Base-by-base conservation (phyloP, 805 yeast species). In the Schwanniomyces occidentalis region DNA sequence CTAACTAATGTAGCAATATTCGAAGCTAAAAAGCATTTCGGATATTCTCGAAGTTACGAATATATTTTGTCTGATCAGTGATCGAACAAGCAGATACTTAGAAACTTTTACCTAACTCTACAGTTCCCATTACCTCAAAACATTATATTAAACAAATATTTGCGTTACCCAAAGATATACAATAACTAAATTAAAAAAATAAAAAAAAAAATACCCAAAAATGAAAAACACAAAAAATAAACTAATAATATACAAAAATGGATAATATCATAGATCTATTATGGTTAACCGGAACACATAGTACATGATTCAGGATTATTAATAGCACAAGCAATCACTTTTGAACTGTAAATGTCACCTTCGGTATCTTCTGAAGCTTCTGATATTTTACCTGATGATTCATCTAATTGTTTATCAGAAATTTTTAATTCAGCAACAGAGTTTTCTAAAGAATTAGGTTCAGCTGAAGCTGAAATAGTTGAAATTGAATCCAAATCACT, bases 261-360 rank as follows among this genome's bases (percentile, higher is more conserved):
- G 27, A 25, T 16, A 29, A 21, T 32, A 30, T 16, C 9, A 19
- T 12, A 32, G 26, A 16, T 25, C 29, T 32, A 34, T 24, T 26
- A 16, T 24, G 27, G 23, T 64, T 69, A 93, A 71, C 98, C 98
- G 41, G 98, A 91, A 73, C 99, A 93, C 98, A 93, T 93, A 58
- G 91, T 91, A 69, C 99, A 91, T 32, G 98, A 80, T 69, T 87
- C 98, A 40, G 97, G 97, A 71, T 93, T 91, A 62, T 85, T 82
- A 61, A 93, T 89, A 37, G 97, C 95, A 73, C 99, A 91, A 22
- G 96, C 96, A 66, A 91, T 80, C 21, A 85, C 98, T 65, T 90
- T 83, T 16, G 95, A 84, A 63, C 91, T 87, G 76, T 71, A 93
- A 51, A 91, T 91, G 61, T 91, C 96, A 40, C 71, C 79, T 50